Evolutionary conservation across 805 yeast species (phyloP).

Genomic region (Maudiozyma barnettii): DNA sequence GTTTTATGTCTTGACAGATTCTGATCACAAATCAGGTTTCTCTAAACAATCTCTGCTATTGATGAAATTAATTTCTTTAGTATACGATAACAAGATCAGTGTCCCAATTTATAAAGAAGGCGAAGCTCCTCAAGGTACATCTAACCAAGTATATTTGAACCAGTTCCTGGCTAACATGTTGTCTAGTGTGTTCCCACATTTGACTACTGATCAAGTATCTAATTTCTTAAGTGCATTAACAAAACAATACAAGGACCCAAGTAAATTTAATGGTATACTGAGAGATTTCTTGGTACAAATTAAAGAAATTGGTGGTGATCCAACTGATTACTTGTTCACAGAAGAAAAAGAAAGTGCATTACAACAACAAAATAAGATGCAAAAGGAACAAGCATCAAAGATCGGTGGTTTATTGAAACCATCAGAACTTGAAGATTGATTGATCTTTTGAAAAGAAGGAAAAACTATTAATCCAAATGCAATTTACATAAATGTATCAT

Average conservation of each 20-base stretch:
- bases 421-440: conserved; percentile 81
- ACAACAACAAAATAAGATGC: conserved; percentile 55
- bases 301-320: conserved; percentile 90
- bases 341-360: conserved; percentile 82
- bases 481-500: not conserved
- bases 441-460: not conserved
- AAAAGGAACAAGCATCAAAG: conserved; percentile 71
- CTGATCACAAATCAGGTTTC: conserved; percentile 97
- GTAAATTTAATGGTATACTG: conserved; percentile 70
- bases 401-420: conserved; percentile 95
- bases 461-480: not conserved
- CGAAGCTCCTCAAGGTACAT: conserved; percentile 76
- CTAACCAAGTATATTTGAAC: conserved; percentile 68
- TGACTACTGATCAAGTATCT: conserved; percentile 72
- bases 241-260: conserved; percentile 59
- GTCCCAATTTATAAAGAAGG: conserved; percentile 74
- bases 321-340: conserved; percentile 87
- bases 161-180: conserved; percentile 77
- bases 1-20: conserved; percentile 86
- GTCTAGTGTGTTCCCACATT: conserved; percentile 83
- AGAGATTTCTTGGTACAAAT: conserved; percentile 95
- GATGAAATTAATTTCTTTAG: conserved; percentile 73
- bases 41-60: conserved; percentile 76
- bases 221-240: conserved; percentile 74
- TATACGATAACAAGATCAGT: conserved; percentile 62